Evolutionary conservation across 768 basidiomycete genomes (phyloP).

Genomic region (Naganishia friedmannii): DNA sequence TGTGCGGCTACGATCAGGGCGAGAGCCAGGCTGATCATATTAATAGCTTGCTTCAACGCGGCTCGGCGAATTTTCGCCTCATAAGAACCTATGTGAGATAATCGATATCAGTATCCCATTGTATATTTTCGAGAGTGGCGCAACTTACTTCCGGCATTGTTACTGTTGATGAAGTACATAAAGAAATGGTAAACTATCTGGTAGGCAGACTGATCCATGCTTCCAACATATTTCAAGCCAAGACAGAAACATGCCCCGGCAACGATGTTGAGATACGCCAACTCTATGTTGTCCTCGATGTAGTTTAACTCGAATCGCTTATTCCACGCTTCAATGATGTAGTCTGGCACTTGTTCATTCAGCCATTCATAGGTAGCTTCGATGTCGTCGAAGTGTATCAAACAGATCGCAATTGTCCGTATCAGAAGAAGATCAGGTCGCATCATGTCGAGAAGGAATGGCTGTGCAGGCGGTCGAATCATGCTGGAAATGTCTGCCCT

Average conservation of each 20-base stretch:
- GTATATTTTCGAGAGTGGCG: constrained; percentile 33
- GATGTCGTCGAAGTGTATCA: constrained; percentile 86
- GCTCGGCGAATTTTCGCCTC: constrained; percentile 85
- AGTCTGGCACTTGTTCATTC: constrained; percentile 63
- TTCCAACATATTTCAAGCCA: constrained; percentile 89
- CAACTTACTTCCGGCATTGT: constrained; percentile 50
- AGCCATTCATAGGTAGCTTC: constrained; percentile 70
- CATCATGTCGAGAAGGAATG: constrained; percentile 73
- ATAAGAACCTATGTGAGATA: constrained; percentile 61
- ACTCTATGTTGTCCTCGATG: constrained; percentile 70
- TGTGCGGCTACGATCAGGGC: constrained; percentile 97
- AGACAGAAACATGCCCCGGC: constrained; percentile 88
- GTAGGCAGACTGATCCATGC: constrained; percentile 85
- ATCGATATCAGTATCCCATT: not conserved
- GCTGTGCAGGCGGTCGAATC: constrained; percentile 75
- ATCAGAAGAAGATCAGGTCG: constrained; percentile 83
- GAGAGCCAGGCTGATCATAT: constrained; percentile 77
- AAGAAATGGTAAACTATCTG: constrained; percentile 54
- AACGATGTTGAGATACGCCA: constrained; percentile 87
- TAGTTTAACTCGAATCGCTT: constrained; percentile 33
- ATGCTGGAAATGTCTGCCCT: constrained; percentile 82
- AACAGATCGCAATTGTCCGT: constrained; percentile 68
- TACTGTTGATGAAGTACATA: constrained; percentile 21
- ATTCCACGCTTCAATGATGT: constrained; percentile 65
- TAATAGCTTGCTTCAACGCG: constrained; percentile 80